Base-by-base conservation (phyloP, 768 basidiomycete species). In the Boletellus sp. region DNA sequence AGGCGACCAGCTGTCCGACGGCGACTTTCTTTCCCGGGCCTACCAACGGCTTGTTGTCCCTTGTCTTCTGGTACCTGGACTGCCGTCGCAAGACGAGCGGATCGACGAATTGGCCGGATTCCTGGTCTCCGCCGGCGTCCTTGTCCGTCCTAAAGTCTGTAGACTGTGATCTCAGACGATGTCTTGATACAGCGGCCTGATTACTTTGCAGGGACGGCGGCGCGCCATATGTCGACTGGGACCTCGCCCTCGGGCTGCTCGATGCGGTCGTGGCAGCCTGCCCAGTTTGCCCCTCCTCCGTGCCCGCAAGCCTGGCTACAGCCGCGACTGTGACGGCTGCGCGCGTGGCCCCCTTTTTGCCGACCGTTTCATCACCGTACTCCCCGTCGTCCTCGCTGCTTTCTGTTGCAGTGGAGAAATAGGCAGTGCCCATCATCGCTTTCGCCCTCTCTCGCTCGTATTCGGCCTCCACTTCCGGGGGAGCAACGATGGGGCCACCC, bases 1-100 rank as follows among this genome's bases (percentile, higher is more conserved):
- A 92, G n/a, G 88, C 88, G 13, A 90, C 87, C 37, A 93, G 68
- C 60, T 91, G 79, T 10, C 83, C 85, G 36, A 92, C 77, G 1
- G 86, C 81, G 13, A 87, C 78, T 71, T 90, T 90, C 46, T 74
- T 80, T 37, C 71, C 75, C 4, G 60, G 44, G 42, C 51, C 72
- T 58, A 51, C 56, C 39, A 62, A 63, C 56, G 68, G 69, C 57
- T 70, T 73, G 10, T 72, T 78, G 34, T 73, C 70, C 53, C 74
- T 75, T 26, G 15, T 31, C 55, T 46, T 67, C 58, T 74, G 74
- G 46, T 73, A 61, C 59, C 60, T 77, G 67, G 78, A 77, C 69
- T 88, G 85, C 57, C 76, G 81, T 60, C 90, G 76, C 63, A 85
- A 59, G 37, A 85, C 67, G 40, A 91, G 70, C 39, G 90, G 90